These are phyloP conservation scores for Curvularia sp. DNA, from an alignment of 2,329 filamentous ascomycete genomes.

Conservation along the genomic window DNA sequence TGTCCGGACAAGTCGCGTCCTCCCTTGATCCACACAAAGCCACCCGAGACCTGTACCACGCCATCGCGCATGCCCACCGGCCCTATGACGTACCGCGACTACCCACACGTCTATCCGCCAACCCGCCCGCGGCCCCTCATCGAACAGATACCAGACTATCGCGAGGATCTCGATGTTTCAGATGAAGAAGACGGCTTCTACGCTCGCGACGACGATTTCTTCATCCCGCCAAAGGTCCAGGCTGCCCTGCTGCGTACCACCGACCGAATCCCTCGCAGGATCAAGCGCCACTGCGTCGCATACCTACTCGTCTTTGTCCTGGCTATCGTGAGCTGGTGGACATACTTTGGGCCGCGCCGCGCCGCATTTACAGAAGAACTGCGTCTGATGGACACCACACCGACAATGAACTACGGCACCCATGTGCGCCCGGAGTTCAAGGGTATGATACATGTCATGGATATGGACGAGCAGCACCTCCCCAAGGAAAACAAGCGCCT, in stretches of 20 bases:
- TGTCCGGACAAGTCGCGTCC: neutral
- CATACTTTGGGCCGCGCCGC: constrained; percentile 48
- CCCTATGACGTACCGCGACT: constrained; percentile 39
- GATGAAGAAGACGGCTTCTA: constrained; percentile 51
- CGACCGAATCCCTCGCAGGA: constrained; percentile 43
- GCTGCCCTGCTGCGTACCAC: constrained; percentile 32
- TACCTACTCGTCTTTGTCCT: constrained; percentile 39
- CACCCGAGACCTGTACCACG: neutral
- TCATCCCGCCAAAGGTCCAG: constrained; percentile 44
- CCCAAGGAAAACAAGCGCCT: constrained; percentile 64
- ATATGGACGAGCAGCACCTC: constrained; percentile 57
- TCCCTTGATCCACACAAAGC: neutral
- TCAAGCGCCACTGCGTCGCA: constrained; percentile 47
- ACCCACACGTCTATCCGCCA: constrained; percentile 19
- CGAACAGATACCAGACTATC: constrained; percentile 39
- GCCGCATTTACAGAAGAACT: constrained; percentile 45
- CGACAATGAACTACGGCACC: constrained; percentile 51
- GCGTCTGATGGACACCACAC: constrained; percentile 42
- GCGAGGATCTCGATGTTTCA: constrained; percentile 44
- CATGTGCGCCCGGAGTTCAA: constrained; percentile 58
- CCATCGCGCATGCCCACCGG: neutral
- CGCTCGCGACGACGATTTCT: constrained; percentile 44
- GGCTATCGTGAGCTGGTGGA: constrained; percentile 47
- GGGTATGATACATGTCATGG: constrained; percentile 59
- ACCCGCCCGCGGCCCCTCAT: constrained; percentile 36